Percentiles rank a stretch among this genome's conserved stretches.
phyloP scores from a whole-genome alignment of 1,284 basidiomycete species.

The Cryptococcus wingfieldii region DNA sequence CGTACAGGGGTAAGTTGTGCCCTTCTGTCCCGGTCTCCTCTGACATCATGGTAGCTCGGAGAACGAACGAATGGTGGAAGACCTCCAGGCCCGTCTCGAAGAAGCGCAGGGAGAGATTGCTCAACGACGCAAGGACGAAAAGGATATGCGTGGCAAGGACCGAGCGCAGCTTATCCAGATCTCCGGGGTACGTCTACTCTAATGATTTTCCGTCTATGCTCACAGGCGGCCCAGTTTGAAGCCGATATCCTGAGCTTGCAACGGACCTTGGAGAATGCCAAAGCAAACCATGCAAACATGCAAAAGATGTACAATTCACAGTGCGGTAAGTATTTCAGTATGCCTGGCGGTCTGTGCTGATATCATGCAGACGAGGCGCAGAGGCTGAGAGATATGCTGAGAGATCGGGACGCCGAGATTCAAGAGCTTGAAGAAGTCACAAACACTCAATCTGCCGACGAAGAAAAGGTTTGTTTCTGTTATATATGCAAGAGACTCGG shows the following conservation, averaged over 20 bases:
- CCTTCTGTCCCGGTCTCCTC: background rate
- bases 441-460: slow-evolving; percentile 55
- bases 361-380: slow-evolving; percentile 64
- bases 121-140: slow-evolving; percentile 75
- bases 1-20: slow-evolving; percentile 29
- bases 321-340: slow-evolving; percentile 57
- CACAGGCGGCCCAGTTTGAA: slow-evolving; percentile 57
- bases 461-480: slow-evolving; percentile 54
- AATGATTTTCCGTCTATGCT: background rate
- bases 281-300: slow-evolving; percentile 64
- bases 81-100: slow-evolving; percentile 67
- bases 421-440: slow-evolving; percentile 60
- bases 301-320: slow-evolving; percentile 83
- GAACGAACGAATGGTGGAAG: slow-evolving; percentile 70
- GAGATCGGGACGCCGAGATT: slow-evolving; percentile 67
- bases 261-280: slow-evolving; percentile 64
- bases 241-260: slow-evolving; percentile 69
- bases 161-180: slow-evolving; percentile 46
- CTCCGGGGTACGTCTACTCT: slow-evolving; percentile 28
- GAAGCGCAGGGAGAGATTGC: slow-evolving; percentile 68
- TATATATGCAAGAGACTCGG: background rate
- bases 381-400: slow-evolving; percentile 66
- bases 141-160: slow-evolving; percentile 78
- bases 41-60: slow-evolving; percentile 48
- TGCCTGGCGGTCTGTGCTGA: slow-evolving; percentile 5